phyloP scores from a whole-genome alignment of 164 flowering plant genomes.

The Nymphaea thermarum region DNA sequence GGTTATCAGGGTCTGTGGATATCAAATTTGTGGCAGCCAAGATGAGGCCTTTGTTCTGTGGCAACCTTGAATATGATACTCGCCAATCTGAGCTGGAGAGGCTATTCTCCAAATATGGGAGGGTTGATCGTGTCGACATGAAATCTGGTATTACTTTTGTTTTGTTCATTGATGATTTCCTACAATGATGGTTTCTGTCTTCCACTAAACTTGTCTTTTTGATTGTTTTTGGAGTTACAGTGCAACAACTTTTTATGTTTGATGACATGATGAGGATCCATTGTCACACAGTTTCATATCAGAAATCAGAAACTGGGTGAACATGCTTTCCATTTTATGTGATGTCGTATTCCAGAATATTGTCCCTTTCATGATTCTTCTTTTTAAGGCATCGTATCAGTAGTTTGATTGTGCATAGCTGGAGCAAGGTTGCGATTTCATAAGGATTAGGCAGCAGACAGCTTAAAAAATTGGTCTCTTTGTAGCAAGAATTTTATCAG shows the following conservation, averaged over 20 bases:
- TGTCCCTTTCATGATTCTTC: no score
- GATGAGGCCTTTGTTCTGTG: conserved; percentile 76
- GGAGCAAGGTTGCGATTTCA: no score
- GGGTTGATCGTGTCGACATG: conserved; percentile 74
- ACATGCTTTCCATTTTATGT: no score
- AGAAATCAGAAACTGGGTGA: not conserved
- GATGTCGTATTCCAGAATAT: no score
- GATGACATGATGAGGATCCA: not conserved
- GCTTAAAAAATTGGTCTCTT: no score
- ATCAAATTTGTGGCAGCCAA: not conserved
- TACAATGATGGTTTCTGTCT: not conserved
- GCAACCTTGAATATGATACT: conserved; percentile 71
- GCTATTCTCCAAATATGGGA: conserved; percentile 54
- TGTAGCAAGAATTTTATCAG: no score
- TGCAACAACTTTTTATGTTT: not conserved
- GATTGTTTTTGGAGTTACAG: not conserved
- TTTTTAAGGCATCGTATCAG: no score
- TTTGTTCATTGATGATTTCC: not conserved
- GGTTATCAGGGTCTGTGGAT: no score
- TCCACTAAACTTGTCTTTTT: not conserved
- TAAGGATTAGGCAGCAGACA: no score
- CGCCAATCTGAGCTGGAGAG: conserved; percentile 74
- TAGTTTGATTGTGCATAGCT: no score
- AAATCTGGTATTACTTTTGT: conserved; percentile 46
- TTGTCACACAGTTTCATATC: not conserved